Percentiles rank a stretch among this genome's conserved stretches.
phyloP scores from a whole-genome alignment of 1,139 yeast species.

The Pichia sp. region DNA sequence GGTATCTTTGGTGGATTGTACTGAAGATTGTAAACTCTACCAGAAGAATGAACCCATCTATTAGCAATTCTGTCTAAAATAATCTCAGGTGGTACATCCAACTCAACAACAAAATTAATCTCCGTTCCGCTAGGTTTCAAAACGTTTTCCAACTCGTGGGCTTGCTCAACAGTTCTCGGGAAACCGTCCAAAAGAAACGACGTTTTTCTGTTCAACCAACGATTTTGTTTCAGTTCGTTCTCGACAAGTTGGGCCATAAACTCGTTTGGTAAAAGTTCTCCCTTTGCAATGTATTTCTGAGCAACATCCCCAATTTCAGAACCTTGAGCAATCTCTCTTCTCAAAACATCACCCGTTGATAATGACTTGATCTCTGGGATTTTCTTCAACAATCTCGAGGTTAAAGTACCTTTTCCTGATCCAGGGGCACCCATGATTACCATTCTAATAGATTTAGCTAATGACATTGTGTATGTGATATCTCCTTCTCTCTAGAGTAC shows the following conservation, averaged over 20 bases:
- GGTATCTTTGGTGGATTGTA: conserved; percentile 84
- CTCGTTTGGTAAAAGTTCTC: conserved; percentile 66
- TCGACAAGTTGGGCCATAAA: conserved; percentile 56
- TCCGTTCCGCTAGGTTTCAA: conserved; percentile 32
- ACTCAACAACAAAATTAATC: conserved; percentile 70
- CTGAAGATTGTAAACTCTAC: conserved; percentile 76
- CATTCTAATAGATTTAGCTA: conserved; percentile 45
- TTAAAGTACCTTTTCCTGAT: conserved; percentile 88
- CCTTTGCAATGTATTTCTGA: conserved; percentile 45
- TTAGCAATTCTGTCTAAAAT: conserved; percentile 77
- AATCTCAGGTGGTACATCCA: conserved; percentile 74
- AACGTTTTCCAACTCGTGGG: conserved; percentile 44
- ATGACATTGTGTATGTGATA: neutral
- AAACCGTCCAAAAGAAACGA: conserved; percentile 87
- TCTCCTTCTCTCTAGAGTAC: no score
- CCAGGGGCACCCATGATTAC: conserved; percentile 90
- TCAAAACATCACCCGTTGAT: conserved; percentile 78
- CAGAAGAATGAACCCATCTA: conserved; percentile 84
- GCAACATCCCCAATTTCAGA: conserved; percentile 57
- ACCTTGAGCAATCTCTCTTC: conserved; percentile 52
- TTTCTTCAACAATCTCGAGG: conserved; percentile 49
- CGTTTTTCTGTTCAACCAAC: conserved; percentile 39
- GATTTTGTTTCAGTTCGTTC: conserved; percentile 34
- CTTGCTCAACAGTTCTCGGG: conserved; percentile 76
- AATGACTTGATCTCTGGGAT: conserved; percentile 46